A percentile compares a stretch with the other conserved stretches of the same genome.
phyloP scores from a whole-genome alignment of 2,329 filamentous ascomycete genomes.

The Stagonosporopsis rhizophila region DNA sequence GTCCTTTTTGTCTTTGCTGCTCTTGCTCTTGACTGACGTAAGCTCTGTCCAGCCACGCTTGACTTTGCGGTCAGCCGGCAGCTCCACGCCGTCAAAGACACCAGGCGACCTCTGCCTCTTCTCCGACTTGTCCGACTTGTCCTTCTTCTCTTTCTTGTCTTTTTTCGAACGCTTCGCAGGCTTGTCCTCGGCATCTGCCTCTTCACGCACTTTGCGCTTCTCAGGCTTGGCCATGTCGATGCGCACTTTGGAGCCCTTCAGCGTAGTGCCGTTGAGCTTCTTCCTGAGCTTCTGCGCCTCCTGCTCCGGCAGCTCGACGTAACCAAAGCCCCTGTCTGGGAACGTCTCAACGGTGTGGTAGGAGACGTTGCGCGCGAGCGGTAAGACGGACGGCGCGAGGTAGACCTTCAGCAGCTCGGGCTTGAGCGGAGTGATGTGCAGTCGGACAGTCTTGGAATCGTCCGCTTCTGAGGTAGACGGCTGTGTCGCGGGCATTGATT shows the following conservation, averaged over 20 bases:
- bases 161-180: slow-evolving; percentile 57
- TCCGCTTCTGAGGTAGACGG: slow-evolving; percentile 32
- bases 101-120: slow-evolving; percentile 57
- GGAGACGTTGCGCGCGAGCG: slow-evolving; percentile 79
- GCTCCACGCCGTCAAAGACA: slow-evolving; percentile 71
- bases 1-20: slow-evolving; percentile 60
- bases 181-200: slow-evolving; percentile 52
- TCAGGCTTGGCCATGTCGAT: slow-evolving; percentile 80
- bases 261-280: slow-evolving; percentile 84
- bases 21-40: slow-evolving; percentile 51
- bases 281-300: slow-evolving; percentile 91
- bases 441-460: slow-evolving; percentile 55
- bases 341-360: slow-evolving; percentile 87
- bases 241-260: slow-evolving; percentile 84
- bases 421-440: slow-evolving; percentile 90
- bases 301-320: slow-evolving; percentile 78
- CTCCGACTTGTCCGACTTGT: slow-evolving; percentile 5
- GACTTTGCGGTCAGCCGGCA: slow-evolving; percentile 77
- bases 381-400: slow-evolving; percentile 71
- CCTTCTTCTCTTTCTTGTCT: slow-evolving; percentile 50
- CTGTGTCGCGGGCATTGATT: slow-evolving; percentile 45
- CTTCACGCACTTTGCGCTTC: slow-evolving; percentile 55
- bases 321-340: slow-evolving; percentile 89
- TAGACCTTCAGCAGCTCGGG: slow-evolving; percentile 75
- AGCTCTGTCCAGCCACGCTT: slow-evolving; percentile 90